These are phyloP conservation scores for Thielaviopsis euricoi DNA, from an alignment of 2,329 filamentous ascomycete genomes.

Conservation along the genomic window DNA sequence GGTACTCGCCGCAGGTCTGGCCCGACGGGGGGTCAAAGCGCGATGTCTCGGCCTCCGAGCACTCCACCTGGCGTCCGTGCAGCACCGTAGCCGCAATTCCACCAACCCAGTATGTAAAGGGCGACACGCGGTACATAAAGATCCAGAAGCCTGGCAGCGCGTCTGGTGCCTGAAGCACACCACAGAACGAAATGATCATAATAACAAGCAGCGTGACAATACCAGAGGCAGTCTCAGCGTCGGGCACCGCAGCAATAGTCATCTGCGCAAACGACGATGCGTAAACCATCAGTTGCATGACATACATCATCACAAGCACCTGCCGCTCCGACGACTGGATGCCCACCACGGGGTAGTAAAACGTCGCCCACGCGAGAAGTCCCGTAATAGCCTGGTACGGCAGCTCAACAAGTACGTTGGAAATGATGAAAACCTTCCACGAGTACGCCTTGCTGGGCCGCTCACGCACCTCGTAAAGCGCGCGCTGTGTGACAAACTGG, in stretches of 20 bases:
- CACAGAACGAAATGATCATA: slow-evolving; percentile 43
- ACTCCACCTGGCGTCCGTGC: slow-evolving; percentile 34
- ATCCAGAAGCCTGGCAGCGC: slow-evolving; percentile 57
- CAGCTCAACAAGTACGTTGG: slow-evolving; percentile 56
- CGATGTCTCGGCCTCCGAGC: slow-evolving; percentile 39
- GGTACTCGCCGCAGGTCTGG: slow-evolving; percentile 47
- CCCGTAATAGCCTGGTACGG: slow-evolving; percentile 52
- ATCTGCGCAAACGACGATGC: slow-evolving; percentile 58
- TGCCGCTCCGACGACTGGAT: slow-evolving; percentile 36
- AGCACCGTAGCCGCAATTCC: slow-evolving; percentile 53
- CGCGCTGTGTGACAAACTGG: slow-evolving; percentile 56
- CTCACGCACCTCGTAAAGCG: slow-evolving; percentile 63
- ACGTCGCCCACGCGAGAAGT: slow-evolving; percentile 45
- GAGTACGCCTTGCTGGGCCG: slow-evolving; percentile 59
- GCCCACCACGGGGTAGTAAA: slow-evolving; percentile 50
- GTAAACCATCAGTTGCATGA: slow-evolving; percentile 52
- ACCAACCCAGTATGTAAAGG: slow-evolving; percentile 52
- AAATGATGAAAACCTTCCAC: slow-evolving; percentile 56
- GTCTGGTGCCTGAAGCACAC: slow-evolving; percentile 42
- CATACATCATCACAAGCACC: slow-evolving; percentile 47
- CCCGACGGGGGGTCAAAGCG: slow-evolving; percentile 47
- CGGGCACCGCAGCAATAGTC: slow-evolving; percentile 52
- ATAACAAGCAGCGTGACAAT: slow-evolving; percentile 43
- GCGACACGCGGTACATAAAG: slow-evolving; percentile 57
- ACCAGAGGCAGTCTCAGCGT: slow-evolving; percentile 50